These are phyloP conservation scores for Aphanomyces astaci DNA, from an alignment of 352 stramenopile genomes.

Conservation along the genomic window DNA sequence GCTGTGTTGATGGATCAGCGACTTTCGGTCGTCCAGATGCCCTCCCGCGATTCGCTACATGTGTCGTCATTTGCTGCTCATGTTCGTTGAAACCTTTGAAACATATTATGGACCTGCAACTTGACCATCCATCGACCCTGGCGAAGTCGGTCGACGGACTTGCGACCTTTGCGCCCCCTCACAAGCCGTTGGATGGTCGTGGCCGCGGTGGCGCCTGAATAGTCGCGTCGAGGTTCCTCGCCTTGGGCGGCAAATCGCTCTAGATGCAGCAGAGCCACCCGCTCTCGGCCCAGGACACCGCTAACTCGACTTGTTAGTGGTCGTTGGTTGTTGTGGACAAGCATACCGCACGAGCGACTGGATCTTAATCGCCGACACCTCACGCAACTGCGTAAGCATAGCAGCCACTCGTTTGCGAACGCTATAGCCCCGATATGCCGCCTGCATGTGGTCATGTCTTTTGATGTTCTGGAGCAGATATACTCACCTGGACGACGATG, in stretches of 20 bases:
- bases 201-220: neutral
- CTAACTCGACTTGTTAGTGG: no score
- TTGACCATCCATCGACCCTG: slow-evolving; percentile 5
- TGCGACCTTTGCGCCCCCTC: neutral
- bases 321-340: no score
- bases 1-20: neutral
- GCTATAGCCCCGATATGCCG: slow-evolving; percentile 10
- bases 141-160: neutral
- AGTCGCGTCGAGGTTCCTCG: neutral
- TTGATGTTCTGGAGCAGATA: no score
- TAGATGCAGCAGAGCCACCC: slow-evolving; percentile 7
- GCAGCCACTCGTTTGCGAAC: slow-evolving; percentile 5
- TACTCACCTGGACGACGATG: slow-evolving; percentile 43
- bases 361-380: neutral
- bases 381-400: neutral
- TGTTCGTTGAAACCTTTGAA: no score
- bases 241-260: neutral
- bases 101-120: slow-evolving; percentile 5
- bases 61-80: neutral
- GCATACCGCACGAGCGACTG: slow-evolving; percentile 14
- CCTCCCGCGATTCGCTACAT: neutral
- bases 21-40: slow-evolving; percentile 4
- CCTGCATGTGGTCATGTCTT: no score
- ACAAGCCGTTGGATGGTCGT: neutral
- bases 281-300: slow-evolving; percentile 10